Base-by-base conservation (phyloP, 495 filamentous ascomycete species). In the Immersiella caudata region DNA sequence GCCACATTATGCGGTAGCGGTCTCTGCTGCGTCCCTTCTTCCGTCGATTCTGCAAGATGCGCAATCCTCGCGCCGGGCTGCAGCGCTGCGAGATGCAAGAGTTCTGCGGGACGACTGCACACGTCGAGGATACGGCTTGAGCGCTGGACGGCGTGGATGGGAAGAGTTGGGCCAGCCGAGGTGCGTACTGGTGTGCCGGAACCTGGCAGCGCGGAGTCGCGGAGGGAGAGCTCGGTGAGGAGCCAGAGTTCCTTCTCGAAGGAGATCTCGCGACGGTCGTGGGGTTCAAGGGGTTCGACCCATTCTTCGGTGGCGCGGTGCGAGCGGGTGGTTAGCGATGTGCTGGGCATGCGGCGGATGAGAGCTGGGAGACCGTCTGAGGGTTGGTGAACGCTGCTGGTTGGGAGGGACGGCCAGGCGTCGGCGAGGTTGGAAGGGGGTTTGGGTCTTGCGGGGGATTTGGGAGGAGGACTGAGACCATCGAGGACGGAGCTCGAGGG, bases 181-280 rank as follows among this genome's bases (percentile, higher is more conserved):
- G 57, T 60, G 26, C 57, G 57, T 26, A 57, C 54, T 1, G 54
- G 54, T 8, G 26, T 24, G 14, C 4, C 11, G 22, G 54, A 26
- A 27, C 16, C 18, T 0, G 54, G 11, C 22, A 57, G 54, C 16
- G 54, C 21, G 22, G 54, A 12, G 54, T 57, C 54, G 54, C 54
- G 54, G 54, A 57, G 54, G 4, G 26, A 27, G 4, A 57, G 54
- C 54, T 57, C 54, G 54, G 22, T 26, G 26, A 60, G 26, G 9
- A 60, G 57, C 57, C 57, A 60, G 57, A 60, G 24, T 11, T 60
- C 57, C 21, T 60, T 60, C 29, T 60, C 57, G 57, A 60, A 14
- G 57, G 24, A 0, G 57, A 60, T 33, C 14, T 60, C 57, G 14
- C 29, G 57, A 14, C 25, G 57, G 57, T 21, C 20, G 12, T 14